A percentile compares a stretch with the other conserved stretches of the same genome.
These are phyloP conservation scores for Medicago truncatula DNA, from an alignment of 306 rosid genomes.

Conservation along the genomic window MtrunA17r5.0-ANR NC_053042.1:53862001-53862500, in stretches of 20 bases:
- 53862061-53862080: slow-evolving; percentile 81
- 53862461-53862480: background rate
- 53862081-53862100: slow-evolving; percentile 93
- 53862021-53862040: slow-evolving; percentile 79
- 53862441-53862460: background rate
- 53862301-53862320: background rate
- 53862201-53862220: background rate
- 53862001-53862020: slow-evolving; percentile 19
- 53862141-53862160: slow-evolving; percentile 80
- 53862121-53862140: slow-evolving; percentile 78
- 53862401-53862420: slow-evolving; percentile 8
- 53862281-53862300: slow-evolving; percentile 22
- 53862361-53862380: background rate
- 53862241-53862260: background rate
- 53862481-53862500: slow-evolving; percentile 7
- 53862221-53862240: background rate
- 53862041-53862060: slow-evolving; percentile 77
- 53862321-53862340: slow-evolving; percentile 11
- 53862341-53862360: slow-evolving; percentile 7
- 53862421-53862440: background rate
- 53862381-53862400: slow-evolving; percentile 12
- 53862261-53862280: background rate
- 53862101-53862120: slow-evolving; percentile 94
- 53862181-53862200: slow-evolving; percentile 77
- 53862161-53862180: slow-evolving; percentile 90